Conservation (phyloP, 306 rosid genomes). For the Gleditsia sinensis region DNA sequence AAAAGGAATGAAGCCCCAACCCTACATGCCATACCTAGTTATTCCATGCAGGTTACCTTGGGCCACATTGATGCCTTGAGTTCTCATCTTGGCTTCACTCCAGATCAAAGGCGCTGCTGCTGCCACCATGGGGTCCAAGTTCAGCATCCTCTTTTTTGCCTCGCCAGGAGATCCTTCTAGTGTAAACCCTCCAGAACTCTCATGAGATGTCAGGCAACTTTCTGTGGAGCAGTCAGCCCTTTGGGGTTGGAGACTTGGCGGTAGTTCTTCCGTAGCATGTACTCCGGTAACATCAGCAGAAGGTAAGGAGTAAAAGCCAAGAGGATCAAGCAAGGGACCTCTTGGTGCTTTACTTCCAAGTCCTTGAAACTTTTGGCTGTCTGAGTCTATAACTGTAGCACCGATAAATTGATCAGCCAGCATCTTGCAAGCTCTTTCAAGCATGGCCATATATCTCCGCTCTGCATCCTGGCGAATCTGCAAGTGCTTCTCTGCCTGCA, state of each 20-base stretch:
- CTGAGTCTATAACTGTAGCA: slow-evolving; percentile 66
- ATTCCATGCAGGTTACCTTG: slow-evolving; percentile 63
- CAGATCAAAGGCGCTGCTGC: slow-evolving; percentile 63
- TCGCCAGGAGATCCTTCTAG: slow-evolving; percentile 75
- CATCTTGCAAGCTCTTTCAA: slow-evolving; percentile 98
- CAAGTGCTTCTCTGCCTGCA: slow-evolving; percentile 97
- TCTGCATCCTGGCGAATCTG: slow-evolving; percentile 96
- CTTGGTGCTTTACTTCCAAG: slow-evolving; percentile 58
- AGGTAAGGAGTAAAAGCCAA: slow-evolving; percentile 71
- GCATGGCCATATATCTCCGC: slow-evolving; percentile 87
- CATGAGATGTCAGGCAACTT: slow-evolving; percentile 94
- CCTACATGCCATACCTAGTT: slow-evolving; percentile 72
- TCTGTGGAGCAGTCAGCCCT: slow-evolving; percentile 95
- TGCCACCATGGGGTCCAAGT: slow-evolving; percentile 59
- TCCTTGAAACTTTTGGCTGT: slow-evolving; percentile 67
- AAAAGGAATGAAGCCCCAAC: slow-evolving; percentile 23
- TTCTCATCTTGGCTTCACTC: slow-evolving; percentile 77
- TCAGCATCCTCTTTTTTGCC: slow-evolving; percentile 59
- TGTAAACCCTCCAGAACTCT: slow-evolving; percentile 73
- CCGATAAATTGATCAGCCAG: slow-evolving; percentile 90
- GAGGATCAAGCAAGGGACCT: slow-evolving; percentile 60
- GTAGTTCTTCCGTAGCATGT: slow-evolving; percentile 56
- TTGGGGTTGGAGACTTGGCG: slow-evolving; percentile 52
- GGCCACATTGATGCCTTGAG: slow-evolving; percentile 64
- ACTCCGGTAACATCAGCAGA: slow-evolving; percentile 55